Conservation (phyloP, 176 grass and related monocot genomes). For the Lolium perenne region DNA sequence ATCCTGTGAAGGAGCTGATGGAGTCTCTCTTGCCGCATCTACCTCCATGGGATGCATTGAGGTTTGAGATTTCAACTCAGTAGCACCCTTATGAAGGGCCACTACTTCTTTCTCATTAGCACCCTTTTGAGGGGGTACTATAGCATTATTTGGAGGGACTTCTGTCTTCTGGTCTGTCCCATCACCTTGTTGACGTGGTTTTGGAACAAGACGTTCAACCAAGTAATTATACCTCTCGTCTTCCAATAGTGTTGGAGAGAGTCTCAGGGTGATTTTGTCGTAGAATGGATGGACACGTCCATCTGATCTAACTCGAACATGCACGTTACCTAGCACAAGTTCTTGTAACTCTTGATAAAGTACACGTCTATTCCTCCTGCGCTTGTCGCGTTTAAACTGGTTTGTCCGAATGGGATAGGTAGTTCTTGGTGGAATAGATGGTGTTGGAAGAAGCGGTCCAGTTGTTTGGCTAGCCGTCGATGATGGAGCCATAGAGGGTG, state of each 20-base stretch:
- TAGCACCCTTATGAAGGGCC: neutral
- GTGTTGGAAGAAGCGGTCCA: neutral
- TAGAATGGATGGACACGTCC: neutral
- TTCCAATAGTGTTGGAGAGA: neutral
- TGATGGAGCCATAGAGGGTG: neutral
- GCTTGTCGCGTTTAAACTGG: neutral
- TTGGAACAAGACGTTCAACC: neutral
- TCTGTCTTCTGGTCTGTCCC: neutral
- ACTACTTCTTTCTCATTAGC: neutral
- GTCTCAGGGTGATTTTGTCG: neutral
- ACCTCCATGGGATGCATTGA: neutral
- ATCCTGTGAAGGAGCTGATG: neutral
- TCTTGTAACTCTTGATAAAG: neutral
- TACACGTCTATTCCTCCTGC: neutral
- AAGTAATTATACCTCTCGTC: slow-evolving; percentile 5
- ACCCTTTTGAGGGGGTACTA: neutral
- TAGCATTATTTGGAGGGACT: neutral
- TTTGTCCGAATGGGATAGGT: neutral
- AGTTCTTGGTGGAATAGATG: neutral
- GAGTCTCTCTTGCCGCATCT: neutral
- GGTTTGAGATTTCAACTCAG: neutral
- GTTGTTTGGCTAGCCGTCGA: neutral
- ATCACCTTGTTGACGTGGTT: neutral
- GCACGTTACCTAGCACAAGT: neutral
- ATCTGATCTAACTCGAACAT: neutral